These are phyloP conservation scores for Pleurotus cornucopiae DNA, from an alignment of 768 basidiomycete genomes.

Conservation along the genomic window DNA sequence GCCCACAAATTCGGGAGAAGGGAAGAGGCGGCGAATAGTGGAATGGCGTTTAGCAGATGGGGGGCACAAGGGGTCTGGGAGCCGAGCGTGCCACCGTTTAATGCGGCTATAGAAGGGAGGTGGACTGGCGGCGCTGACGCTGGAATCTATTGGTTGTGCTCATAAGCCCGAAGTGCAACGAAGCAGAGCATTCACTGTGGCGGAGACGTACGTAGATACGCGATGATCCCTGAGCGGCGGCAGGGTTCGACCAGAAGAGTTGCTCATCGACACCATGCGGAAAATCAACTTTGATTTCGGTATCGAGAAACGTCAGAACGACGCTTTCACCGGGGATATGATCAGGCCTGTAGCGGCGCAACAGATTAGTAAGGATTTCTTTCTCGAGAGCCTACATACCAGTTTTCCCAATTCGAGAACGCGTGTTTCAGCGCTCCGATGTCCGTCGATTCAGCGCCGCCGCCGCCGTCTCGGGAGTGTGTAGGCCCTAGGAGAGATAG, in stretches of 20 bases:
- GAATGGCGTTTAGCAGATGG: conserved; percentile 38
- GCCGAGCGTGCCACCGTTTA: not conserved
- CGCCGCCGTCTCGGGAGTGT: conserved; percentile 65
- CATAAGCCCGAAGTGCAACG: no score
- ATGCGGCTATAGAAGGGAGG: not conserved
- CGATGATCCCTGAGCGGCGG: conserved; percentile 17
- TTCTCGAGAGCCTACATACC: conserved; percentile 13
- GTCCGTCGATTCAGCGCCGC: conserved; percentile 83
- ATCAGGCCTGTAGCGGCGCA: conserved; percentile 66
- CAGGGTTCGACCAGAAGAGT: conserved; percentile 50
- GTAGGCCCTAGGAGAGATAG: conserved; percentile 67
- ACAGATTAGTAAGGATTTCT: conserved; percentile 22
- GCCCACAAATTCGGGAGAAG: conserved; percentile 66
- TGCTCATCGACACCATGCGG: conserved; percentile 69
- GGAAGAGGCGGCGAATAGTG: conserved; percentile 55
- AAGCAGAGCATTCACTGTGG: no score
- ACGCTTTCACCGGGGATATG: conserved; percentile 61
- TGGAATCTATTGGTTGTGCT: conserved; percentile 44
- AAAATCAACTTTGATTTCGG: conserved; percentile 67
- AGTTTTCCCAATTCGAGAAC: not conserved
- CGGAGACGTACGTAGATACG: conserved; percentile 29
- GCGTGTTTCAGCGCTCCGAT: conserved; percentile 74
- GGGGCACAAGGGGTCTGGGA: conserved; percentile 24
- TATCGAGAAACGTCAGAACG: conserved; percentile 83
- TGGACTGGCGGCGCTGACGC: conserved; percentile 56